Conservation (phyloP, 2,329 filamentous ascomycete genomes). For the Blastomyces emzantsi region DNA sequence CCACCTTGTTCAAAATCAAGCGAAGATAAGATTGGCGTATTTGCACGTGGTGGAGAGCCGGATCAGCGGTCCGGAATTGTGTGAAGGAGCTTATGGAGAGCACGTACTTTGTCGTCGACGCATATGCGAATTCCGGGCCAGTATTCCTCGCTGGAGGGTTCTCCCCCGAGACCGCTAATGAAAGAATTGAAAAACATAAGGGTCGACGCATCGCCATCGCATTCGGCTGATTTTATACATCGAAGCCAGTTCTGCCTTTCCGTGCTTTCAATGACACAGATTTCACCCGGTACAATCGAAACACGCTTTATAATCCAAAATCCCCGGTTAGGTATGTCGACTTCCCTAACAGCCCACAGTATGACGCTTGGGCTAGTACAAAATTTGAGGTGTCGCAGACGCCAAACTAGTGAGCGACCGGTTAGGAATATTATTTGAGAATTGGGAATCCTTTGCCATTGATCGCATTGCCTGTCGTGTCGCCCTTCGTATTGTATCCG, state of each 20-base stretch:
- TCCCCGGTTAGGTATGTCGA: constrained; percentile 34
- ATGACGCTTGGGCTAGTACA: constrained; percentile 2
- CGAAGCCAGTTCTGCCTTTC: constrained; percentile 41
- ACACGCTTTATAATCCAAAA: constrained; percentile 34
- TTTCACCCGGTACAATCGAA: constrained; percentile 32
- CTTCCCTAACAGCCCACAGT: constrained; percentile 23
- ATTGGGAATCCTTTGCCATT: neutral
- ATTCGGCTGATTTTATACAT: constrained; percentile 38
- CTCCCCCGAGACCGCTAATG: constrained; percentile 31
- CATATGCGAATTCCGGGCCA: constrained; percentile 39
- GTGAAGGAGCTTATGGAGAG: constrained; percentile 23
- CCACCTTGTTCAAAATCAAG: constrained; percentile 46
- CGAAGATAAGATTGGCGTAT: constrained; percentile 48
- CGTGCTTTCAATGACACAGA: constrained; percentile 32
- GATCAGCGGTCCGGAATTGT: constrained; percentile 24
- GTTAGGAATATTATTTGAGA: neutral
- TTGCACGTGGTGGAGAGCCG: constrained; percentile 54
- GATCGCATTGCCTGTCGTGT: neutral
- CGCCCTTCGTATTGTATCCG: neutral
- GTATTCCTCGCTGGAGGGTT: constrained; percentile 46
- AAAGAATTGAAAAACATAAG: constrained; percentile 26
- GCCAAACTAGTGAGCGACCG: neutral
- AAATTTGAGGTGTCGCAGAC: neutral
- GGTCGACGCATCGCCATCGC: constrained; percentile 27
- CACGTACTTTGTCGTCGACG: constrained; percentile 31